A percentile compares a stretch with the other conserved stretches of the same genome.
Evolutionary conservation across 306 rosid species (phyloP).

Genomic region (Cicer bijugum): DNA sequence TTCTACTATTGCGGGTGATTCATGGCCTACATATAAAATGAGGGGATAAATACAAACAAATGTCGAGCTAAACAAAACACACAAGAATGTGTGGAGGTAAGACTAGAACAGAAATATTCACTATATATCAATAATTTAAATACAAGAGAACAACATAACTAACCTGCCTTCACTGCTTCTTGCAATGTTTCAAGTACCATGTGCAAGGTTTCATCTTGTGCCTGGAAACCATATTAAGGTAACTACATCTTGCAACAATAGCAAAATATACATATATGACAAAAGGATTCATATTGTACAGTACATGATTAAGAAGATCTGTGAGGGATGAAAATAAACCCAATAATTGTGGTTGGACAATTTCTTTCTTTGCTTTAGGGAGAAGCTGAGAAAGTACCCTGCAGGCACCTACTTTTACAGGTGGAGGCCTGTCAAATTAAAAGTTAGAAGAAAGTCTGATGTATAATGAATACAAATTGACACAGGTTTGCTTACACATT

Average conservation of each 20-base stretch:
- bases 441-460: conserved; percentile 36
- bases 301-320: conserved; percentile 83
- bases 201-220: conserved; percentile 90
- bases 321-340: conserved; percentile 79
- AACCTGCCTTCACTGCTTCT: conserved; percentile 79
- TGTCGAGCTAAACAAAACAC: not conserved
- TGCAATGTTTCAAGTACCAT: conserved; percentile 88
- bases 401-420: conserved; percentile 94
- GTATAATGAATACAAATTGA: conserved; percentile 35
- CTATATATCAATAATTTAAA: not conserved
- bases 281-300: conserved; percentile 27
- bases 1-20: conserved; percentile 65
- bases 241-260: conserved; percentile 40
- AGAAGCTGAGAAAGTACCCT: conserved; percentile 83
- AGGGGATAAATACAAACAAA: conserved; percentile 37
- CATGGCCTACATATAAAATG: conserved; percentile 60
- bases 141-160: conserved; percentile 32
- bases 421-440: conserved; percentile 71
- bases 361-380: conserved; percentile 77
- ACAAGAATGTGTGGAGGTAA: not conserved
- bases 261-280: conserved; percentile 25
- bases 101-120: conserved; percentile 7
- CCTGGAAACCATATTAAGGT: conserved; percentile 61
- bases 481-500: conserved; percentile 63
- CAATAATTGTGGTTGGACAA: conserved; percentile 67